Evolutionary conservation across 208 protist genomes (phyloP), one percentile per base, ranked within the genome.

Genomic region (Acanthamoeba healyi): DNA sequence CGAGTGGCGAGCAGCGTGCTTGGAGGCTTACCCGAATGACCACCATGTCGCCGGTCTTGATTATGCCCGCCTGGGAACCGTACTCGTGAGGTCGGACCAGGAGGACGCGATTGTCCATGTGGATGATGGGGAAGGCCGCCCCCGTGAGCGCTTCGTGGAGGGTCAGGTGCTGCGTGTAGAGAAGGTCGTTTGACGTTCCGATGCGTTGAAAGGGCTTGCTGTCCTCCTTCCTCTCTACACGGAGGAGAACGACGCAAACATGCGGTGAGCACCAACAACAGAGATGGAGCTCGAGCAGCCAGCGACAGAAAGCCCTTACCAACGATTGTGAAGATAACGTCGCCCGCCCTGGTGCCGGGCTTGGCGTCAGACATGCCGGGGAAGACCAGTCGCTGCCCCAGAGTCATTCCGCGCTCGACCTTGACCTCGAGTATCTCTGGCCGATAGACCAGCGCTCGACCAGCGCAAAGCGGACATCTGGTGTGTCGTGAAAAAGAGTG

Each of bases 21-120:
- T 24, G 17, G 58, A 3, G 29, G 22, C 70, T 14, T 46, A 79
- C 70, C 70, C 70, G 12, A 79, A 79, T 79, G 40, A 79, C 70
- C 15, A 79, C 70, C 70, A 79, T 79, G 70, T 79, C 70, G 40
- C 70, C 70, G 6, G 70, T 79, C 70, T 79, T 79, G 70, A 79
- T 79, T 32, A 79, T 79, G 38, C 70, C 70, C 9, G 70, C 70
- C 1, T 46, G n/a, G 38, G 70, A 79, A 38, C 70, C 70, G 19
- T 79, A 79, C 36, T 79, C 70, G 40, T 79, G 70, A 9, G 70
- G 70, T 44, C 70, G 32, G 9, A 92, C 87, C n/a, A 81, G 58
- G 32, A 92, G 61, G 36, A 81, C 63, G 10, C 87, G 87, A 42
- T 56, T 56, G 87, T 92, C 87, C 87, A 92, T 46, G 58, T 92